Evolutionary conservation across 148 eudicot species (phyloP), one percentile per base, ranked within the genome.

Genomic region (Fagopyrum tataricum): DNA sequence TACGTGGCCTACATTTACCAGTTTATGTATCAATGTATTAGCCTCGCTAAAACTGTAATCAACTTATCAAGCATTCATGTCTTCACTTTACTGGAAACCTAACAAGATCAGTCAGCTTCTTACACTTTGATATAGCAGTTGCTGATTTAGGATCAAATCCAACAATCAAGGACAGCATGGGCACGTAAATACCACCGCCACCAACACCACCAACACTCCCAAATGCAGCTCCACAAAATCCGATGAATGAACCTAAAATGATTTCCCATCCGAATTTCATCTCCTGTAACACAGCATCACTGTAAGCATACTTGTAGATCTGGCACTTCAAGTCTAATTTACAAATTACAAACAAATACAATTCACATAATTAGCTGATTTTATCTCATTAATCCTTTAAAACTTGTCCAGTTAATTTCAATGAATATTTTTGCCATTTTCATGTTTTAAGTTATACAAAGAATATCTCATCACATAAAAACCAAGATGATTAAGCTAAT

Each of bases 161-260:
- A 46, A 95, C 78, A 31, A 95, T 80, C 11, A 95, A 83, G 70
- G 78, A 80, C 71, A 95, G 96, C 99, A 95, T 95, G 31, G 99
- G 99, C 72, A 95, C 97, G 75, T 85, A 95, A 62, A 95, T 90
- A 40, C 99, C 99, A 71, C 99, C 99, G 62, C 99, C 99, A 13
- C n/a, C n/a, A 73, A 95, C 97, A 37, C 99, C 99, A 56, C 99
- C 99, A 49, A 95, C 97, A 81, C 99, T 95, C n/a, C 99, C 99
- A 81, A 95, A 91, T 62, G 97, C 92, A 0, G 97, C 97, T 80
- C 99, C 99, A 72, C 80, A 78, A 75, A 91, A 95, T 67, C 96
- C 97, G 77, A 95, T 80, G 26, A 88, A 64, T 61, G 86, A 79
- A 23, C 93, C 97, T 46, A 87, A 37, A 51, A 91, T 75, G 70